Evolutionary conservation across 2,329 filamentous ascomycete genomes (phyloP).

Genomic region (Helminthosporium solani): DNA sequence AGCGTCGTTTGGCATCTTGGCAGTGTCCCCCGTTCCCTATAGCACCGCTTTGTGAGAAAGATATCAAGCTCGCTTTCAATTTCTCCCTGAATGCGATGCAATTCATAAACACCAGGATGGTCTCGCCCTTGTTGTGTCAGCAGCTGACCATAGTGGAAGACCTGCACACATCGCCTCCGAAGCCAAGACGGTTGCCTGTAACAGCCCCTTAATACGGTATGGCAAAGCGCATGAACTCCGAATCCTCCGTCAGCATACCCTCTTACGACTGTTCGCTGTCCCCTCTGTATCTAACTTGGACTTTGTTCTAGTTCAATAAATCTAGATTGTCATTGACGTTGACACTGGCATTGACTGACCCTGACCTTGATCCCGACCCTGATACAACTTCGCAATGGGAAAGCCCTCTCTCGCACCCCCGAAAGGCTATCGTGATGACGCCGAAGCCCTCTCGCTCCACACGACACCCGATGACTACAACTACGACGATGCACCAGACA

Average conservation of each 20-base stretch:
- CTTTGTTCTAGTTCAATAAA: neutral
- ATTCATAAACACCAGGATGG: too few relatives aligned
- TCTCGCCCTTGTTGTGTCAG: too few relatives aligned
- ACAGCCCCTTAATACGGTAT: slow-evolving; percentile 7
- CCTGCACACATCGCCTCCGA: neutral
- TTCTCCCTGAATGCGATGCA: too few relatives aligned
- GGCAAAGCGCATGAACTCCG: slow-evolving; percentile 2
- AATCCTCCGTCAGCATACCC: neutral
- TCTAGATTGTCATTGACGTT: too few relatives aligned
- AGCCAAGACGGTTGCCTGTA: slow-evolving; percentile 8
- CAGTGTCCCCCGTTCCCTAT: too few relatives aligned
- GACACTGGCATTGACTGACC: too few relatives aligned
- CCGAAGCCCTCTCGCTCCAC: slow-evolving; percentile 42
- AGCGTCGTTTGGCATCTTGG: too few relatives aligned
- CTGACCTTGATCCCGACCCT: too few relatives aligned
- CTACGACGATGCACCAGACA: slow-evolving; percentile 41
- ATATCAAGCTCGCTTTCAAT: too few relatives aligned
- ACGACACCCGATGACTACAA: slow-evolving; percentile 42
- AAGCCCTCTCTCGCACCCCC: neutral
- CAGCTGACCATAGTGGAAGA: too few relatives aligned
- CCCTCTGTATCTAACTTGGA: neutral
- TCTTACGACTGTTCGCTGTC: neutral
- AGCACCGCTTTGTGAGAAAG: too few relatives aligned
- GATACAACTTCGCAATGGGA: neutral
- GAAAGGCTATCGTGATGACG: slow-evolving; percentile 37